Evolutionary conservation across 257 asterid species (phyloP), one percentile per base, ranked within the genome.

Genomic region (Plantago elongata): DNA sequence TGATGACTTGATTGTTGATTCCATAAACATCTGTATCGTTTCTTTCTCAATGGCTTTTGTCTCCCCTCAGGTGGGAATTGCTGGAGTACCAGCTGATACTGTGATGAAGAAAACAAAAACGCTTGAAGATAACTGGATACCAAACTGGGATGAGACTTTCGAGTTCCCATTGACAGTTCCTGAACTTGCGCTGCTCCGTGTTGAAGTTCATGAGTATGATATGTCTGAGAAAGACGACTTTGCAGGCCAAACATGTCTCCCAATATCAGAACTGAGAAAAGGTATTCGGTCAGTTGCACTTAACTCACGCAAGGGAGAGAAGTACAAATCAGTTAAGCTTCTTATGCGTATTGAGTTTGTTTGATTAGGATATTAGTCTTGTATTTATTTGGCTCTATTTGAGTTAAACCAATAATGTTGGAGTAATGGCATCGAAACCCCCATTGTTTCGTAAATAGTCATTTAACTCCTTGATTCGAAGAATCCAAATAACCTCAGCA

Each of bases 161-260:
- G 85, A 78, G 83, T 86, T 89, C 73, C 86, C 84, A 30, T 67
- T 89, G 68, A 82, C 81, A 27, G 89, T 89, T 30, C 97, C 97
- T 1, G 91, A 89, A 63, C 72, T 89, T 57, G 97, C 97, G 44
- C 79, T 89, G 15, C 91, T 89, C 29, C 83, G 95, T 11, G 59
- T 86, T 43, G 95, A 89, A 75, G 95, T 89, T 63, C 91, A 86
- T 1, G 97, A 86, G 72, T 78, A 84, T 51, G 93, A 89, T 60
- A 77, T 79, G 85, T 86, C 97, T 7, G 97, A 83, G 64, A 86
- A 82, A 75, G 97, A 89, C 52, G 97, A 89, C 68, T 89, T 89
- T 57, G 97, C 74, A 37, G 97, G 97, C 34, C 95, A 89, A 68
- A 77, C 89, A 11, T 86, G 95, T 77, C 78, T 89, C 44, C 97